A percentile compares a stretch with the other conserved stretches of the same genome.
Evolutionary conservation across 2,329 filamentous ascomycete species (phyloP).

Genomic region (Fusarium nodosum): DNA sequence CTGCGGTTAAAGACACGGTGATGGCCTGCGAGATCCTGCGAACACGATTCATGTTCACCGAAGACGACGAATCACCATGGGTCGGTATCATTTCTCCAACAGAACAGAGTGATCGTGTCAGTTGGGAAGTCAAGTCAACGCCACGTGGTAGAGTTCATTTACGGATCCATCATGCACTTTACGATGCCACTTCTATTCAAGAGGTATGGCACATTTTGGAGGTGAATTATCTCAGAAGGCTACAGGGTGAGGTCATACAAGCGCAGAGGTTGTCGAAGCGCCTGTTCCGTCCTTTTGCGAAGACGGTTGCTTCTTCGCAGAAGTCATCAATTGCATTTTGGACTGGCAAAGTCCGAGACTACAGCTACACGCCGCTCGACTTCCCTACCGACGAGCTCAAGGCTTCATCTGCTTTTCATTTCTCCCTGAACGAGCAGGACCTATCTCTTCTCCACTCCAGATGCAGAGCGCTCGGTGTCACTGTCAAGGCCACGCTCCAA

Average conservation of each 20-base stretch:
- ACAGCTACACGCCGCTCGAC: slow-evolving; percentile 6
- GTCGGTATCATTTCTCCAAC: slow-evolving; percentile 26
- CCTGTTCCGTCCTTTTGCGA: slow-evolving; percentile 25
- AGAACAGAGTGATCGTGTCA: slow-evolving; percentile 24
- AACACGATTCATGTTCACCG: slow-evolving; percentile 24
- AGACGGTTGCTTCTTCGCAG: neutral
- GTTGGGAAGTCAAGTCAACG: slow-evolving; percentile 1
- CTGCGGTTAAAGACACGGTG: slow-evolving; percentile 20
- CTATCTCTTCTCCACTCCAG: slow-evolving; percentile 8
- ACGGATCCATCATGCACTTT: slow-evolving; percentile 26
- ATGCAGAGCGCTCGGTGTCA: slow-evolving; percentile 8
- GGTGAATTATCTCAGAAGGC: neutral
- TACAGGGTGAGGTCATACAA: neutral
- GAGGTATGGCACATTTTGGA: neutral
- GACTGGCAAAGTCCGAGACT: neutral
- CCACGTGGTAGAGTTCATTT: neutral
- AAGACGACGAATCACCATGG: slow-evolving; percentile 24
- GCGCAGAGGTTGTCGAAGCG: neutral
- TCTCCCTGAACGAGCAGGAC: neutral
- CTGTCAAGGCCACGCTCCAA: slow-evolving; percentile 14
- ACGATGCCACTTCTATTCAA: slow-evolving; percentile 23
- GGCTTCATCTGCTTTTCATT: slow-evolving; percentile 22
- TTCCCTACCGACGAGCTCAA: neutral
- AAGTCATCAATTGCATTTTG: neutral
- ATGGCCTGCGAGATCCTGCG: slow-evolving; percentile 23